Base-by-base conservation (phyloP, 176 grass and related monocot genomes). In the Guadua angustifolia region DNA sequence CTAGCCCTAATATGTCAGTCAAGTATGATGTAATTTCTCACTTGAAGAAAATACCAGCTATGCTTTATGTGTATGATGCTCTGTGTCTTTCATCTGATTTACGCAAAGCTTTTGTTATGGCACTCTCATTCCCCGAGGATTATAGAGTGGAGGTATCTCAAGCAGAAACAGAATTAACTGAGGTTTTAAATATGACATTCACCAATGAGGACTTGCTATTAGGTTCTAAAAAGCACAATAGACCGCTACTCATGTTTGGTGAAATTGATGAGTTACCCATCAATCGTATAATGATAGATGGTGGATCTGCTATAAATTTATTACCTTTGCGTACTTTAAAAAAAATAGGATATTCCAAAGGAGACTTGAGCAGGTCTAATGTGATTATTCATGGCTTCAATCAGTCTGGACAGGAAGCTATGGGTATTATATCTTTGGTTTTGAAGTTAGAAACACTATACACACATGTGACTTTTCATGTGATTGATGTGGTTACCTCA, bases 251-350 rank as follows among this genome's bases (percentile, higher is more conserved):
- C 0, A 83, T 83, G 80, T 50, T 32, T 2, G 46, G 82, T 2
- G 59, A 75, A 2, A 66, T 75, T 14, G 33, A 84, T 6, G 71
- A 66, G 0, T 2, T 65, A 0, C 45, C 46, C 0, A 32, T n/a
- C 8, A 66, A 55, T 55, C 46, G 9, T 3, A 75, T 84, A 0
- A 84, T 84, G 59, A 38, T 84, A 21, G 45, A 66, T 26, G 71
- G 46, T 0, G 68, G 55, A 5, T 62, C 18, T 4, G 26, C 80
- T 0, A 73, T 49, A 22, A 73, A 82, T 29, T 82, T 82, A 21
- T 8, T 82, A 7, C 80, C 80, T 1, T 0, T 73, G 1, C 1
- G 43, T 6, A 74, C 81, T 6, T 42, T 73, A 0, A 60, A 71
- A 32, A 82, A 0, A 10, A 46, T 71, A 0, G 10, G 56, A 0